Evolutionary conservation across 768 basidiomycete species (phyloP), one percentile per base, ranked within the genome.

Genomic region (Podaxis sp.): DNA sequence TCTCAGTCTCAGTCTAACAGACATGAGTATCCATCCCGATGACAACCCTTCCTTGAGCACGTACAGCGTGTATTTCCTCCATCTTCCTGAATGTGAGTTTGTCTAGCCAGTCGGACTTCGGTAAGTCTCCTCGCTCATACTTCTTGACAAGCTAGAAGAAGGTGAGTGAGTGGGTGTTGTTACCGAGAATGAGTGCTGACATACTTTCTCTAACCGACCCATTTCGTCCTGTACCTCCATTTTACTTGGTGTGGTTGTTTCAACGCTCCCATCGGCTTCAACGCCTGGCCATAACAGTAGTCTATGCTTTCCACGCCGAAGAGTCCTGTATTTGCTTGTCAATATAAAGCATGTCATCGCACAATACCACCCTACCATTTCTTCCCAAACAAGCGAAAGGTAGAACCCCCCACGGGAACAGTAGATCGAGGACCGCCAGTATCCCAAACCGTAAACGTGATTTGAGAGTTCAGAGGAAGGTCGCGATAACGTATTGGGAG

Each of bases 371-470:
- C 5, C 51, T 62, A 91, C 95, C 90, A 89, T 77, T 98, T 97
- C 83, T 92, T 91, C 13, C 93, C 90, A 72, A 99, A 99, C 40
- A 99, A 67, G 18, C 85, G 80, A 69, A 98, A 89, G 0, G 94
- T 97, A 2, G 94, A 86, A 0, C 95, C 96, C 32, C 96, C 97
- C 3, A 98, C 88, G 5, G 95, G 91, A 16, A 85, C 79, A 1
- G 92, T 87, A 50, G 82, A 77, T 5, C 92, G 82, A 23, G 93
- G 88, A 0, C 91, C 90, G 38, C 87, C 90, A 61, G 95, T 95
- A 69, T 98, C 95, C 91, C 94, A 98, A 5, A 98, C 89, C 0
- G 97, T 98, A 68, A 98, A 90, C 0, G 91, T 89, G 55, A 99
- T 81, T 67, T 97, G 95, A 1, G 94, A 87, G 70, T 78, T 89